Conservation (phyloP, 805 yeast genomes). For the Kodamaea hsintzibuensis region DNA sequence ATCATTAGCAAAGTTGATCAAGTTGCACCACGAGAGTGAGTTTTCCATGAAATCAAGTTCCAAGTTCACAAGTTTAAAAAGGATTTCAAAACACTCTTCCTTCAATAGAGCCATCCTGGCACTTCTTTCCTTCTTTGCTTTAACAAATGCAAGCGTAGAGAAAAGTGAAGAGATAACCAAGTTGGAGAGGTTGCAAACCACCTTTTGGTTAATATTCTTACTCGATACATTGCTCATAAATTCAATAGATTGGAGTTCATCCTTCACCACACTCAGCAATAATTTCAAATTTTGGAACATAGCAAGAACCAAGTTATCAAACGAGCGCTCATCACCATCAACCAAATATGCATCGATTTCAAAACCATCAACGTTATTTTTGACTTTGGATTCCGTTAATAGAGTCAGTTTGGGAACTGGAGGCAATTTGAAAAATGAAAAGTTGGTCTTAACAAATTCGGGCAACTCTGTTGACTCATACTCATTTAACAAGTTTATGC, state of each 20-base stretch:
- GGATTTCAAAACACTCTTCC: constrained; percentile 5
- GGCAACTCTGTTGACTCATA: neutral
- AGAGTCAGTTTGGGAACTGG: constrained; percentile 32
- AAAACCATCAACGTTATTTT: constrained; percentile 7
- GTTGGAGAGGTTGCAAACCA: constrained; percentile 15
- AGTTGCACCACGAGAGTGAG: constrained; percentile 27
- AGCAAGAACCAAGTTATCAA: constrained; percentile 10
- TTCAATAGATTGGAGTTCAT: constrained; percentile 18
- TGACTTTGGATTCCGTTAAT: constrained; percentile 10
- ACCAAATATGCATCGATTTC: neutral
- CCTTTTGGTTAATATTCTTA: constrained; percentile 11
- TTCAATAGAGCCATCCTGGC: constrained; percentile 1
- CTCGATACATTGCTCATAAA: constrained; percentile 7
- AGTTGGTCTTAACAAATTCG: constrained; percentile 10
- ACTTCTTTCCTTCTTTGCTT: constrained; percentile 4
- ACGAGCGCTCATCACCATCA: neutral
- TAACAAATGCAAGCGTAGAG: constrained; percentile 13
- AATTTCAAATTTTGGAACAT: constrained; percentile 12
- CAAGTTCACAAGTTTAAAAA: constrained; percentile 12
- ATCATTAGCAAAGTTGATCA: constrained; percentile 32
- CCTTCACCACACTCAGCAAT: constrained; percentile 11
- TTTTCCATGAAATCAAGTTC: constrained; percentile 11
- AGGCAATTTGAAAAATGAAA: constrained; percentile 22
- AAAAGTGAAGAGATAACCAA: constrained; percentile 19
- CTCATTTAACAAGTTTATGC: constrained; percentile 13